phyloP scores from a whole-genome alignment of 148 eudicot species.

The Beta vulgaris region DNA sequence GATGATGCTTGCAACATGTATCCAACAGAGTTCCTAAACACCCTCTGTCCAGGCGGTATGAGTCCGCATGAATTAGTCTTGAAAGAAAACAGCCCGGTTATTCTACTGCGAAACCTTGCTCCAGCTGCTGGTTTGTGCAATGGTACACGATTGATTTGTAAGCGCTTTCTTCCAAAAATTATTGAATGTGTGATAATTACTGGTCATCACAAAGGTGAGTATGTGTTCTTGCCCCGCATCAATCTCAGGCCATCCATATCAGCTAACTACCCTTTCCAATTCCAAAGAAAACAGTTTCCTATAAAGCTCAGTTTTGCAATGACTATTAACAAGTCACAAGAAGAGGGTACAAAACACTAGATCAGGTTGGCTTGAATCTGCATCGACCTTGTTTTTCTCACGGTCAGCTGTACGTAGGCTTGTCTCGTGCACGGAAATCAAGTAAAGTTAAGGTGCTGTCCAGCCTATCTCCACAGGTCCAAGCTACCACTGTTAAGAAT shows the following conservation, averaged over 20 bases:
- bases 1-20: not conserved
- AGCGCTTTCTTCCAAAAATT: not conserved
- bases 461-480: too few species aligned
- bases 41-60: not conserved
- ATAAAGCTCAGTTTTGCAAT: conserved; percentile 6
- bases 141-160: conserved; percentile 10
- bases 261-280: not conserved
- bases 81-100: too few species aligned
- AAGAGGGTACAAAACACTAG: not conserved
- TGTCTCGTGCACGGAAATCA: not conserved
- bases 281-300: conserved; percentile 7
- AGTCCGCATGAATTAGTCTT: not conserved
- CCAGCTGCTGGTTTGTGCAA: not conserved
- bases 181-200: not conserved
- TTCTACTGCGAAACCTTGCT: not conserved
- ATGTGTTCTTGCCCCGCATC: not conserved
- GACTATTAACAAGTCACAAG: conserved; percentile 18
- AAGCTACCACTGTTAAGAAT: too few species aligned
- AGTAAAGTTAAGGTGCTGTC: too few species aligned
- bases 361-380: not conserved
- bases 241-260: not conserved
- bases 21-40: not conserved
- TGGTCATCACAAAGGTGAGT: not conserved
- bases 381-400: conserved; percentile 1
- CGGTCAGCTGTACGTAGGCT: not conserved